Conservation (phyloP, 805 yeast species). For the Brettanomyces bruxellensis region DNA sequence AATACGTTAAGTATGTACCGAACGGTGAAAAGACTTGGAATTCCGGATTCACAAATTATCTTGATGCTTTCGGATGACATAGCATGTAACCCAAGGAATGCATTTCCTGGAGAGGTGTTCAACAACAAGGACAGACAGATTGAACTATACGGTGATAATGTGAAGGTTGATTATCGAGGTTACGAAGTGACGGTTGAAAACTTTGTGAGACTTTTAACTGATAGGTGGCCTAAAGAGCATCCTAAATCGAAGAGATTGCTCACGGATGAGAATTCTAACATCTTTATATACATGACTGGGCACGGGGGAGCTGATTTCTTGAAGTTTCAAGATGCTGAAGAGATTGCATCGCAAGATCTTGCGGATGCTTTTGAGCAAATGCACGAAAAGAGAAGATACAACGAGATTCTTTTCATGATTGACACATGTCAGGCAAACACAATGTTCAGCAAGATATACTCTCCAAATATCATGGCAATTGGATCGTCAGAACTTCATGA, state of each 20-base stretch:
- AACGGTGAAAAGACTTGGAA: conserved; percentile 91
- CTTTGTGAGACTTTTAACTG: conserved; percentile 85
- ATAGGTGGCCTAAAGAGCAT: conserved; percentile 91
- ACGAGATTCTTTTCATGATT: conserved; percentile 93
- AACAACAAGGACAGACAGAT: conserved; percentile 87
- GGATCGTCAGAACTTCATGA: conserved; percentile 87
- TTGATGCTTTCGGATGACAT: conserved; percentile 95
- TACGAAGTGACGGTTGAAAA: conserved; percentile 98
- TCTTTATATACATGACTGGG: conserved; percentile 92
- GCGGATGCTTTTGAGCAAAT: conserved; percentile 97
- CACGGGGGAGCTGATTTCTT: conserved; percentile 98
- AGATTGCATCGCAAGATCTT: conserved; percentile 87
- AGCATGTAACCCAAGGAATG: conserved; percentile 92
- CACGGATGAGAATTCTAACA: conserved; percentile 91
- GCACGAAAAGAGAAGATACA: conserved; percentile 92
- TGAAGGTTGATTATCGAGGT: conserved; percentile 95
- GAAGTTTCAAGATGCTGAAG: conserved; percentile 98
- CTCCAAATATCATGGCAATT: conserved; percentile 87
- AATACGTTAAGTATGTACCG: conserved; percentile 90
- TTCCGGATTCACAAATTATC: conserved; percentile 95
- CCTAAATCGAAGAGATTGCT: conserved; percentile 85
- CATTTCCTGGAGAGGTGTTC: conserved; percentile 93
- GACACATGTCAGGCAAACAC: conserved; percentile 99
- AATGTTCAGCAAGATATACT: conserved; percentile 86
- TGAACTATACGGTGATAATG: conserved; percentile 88